Percentiles rank a stretch among this genome's conserved stretches.
phyloP scores from a whole-genome alignment of 75 land plant species.

The Picea sitchensis region DNA sequence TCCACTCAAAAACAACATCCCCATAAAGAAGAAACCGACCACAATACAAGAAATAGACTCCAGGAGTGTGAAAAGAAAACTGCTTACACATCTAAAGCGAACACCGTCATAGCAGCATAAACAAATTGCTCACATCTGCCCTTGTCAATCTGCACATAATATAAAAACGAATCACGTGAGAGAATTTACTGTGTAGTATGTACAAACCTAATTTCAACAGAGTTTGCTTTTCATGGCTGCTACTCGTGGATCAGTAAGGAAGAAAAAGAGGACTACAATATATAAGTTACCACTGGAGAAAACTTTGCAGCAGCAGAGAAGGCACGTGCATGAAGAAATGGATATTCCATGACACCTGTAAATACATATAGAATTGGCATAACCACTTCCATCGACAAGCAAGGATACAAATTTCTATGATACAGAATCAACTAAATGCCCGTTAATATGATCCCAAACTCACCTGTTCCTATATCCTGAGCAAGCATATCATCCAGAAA shows the following conservation, averaged over 20 bases:
- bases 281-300: slow-evolving; percentile 55
- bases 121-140: slow-evolving; percentile 55
- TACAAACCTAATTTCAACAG: background rate
- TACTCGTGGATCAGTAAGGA: background rate
- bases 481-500: slow-evolving; percentile 60
- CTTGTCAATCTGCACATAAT: slow-evolving; percentile 55
- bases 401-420: background rate
- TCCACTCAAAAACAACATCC: background rate
- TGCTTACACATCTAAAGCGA: slow-evolving; percentile 73
- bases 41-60: slow-evolving; percentile 4
- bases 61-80: background rate
- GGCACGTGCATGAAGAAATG: slow-evolving; percentile 88
- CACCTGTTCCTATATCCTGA: slow-evolving; percentile 63
- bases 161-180: background rate
- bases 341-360: slow-evolving; percentile 61
- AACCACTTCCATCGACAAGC: background rate
- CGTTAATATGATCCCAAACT: background rate
- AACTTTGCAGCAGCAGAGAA: slow-evolving; percentile 80
- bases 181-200: background rate
- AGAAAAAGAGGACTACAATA: background rate
- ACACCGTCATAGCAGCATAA: slow-evolving; percentile 58
- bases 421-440: slow-evolving; percentile 7
- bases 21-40: background rate
- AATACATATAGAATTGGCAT: slow-evolving; percentile 4
- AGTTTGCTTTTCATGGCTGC: background rate